Evolutionary conservation across 257 asterid genomes (phyloP), one percentile per base, ranked within the genome.

Genomic region (Solanum paucissectum): DNA sequence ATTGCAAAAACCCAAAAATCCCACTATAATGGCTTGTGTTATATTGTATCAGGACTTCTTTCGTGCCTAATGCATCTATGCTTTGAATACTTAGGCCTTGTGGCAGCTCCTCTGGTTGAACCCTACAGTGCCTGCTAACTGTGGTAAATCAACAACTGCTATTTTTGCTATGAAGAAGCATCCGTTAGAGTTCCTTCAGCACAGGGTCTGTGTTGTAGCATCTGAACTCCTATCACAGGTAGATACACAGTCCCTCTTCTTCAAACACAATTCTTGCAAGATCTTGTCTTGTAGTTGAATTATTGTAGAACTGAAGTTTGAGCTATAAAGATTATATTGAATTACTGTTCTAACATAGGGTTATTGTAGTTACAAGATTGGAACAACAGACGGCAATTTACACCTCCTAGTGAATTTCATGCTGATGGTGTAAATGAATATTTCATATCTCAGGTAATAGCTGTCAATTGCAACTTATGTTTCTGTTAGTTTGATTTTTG

Each of bases 171-270:
- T 94, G 93, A 96, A 92, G 95, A 93, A 89, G 89, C 95, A 91
- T 40, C 98, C 98, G 37, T 68, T 92, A 82, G 99, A 95, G 87
- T 95, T 93, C 91, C 98, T 97, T 90, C 99, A 96, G 87, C 94
- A 97, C 89, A 92, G 94, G 92, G 98, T 95, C 90, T 95, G 98
- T 87, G 91, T 93, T 85, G 92, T 92, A 90, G 96, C 98, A 89
- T 95, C 99, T 83, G 98, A 97, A 92, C 98, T 97, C 90, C 89
- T 96, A 91, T 96, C 99, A 14, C 98, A 96, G 99, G 99, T 97
- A 93, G 69, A 62, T 81, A 81, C 21, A 44, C 36, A 49, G 74
- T 64, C 55, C 27, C 37, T 69, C 62, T 69, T 16, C 77, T 86
- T 71, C 83, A 72, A 72, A 72, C 34, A 49, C 3, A 20, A 58